A percentile compares a stretch with the other conserved stretches of the same genome.
phyloP scores from a whole-genome alignment of 2,329 filamentous ascomycete species.

The Fusarium palustre region DNA sequence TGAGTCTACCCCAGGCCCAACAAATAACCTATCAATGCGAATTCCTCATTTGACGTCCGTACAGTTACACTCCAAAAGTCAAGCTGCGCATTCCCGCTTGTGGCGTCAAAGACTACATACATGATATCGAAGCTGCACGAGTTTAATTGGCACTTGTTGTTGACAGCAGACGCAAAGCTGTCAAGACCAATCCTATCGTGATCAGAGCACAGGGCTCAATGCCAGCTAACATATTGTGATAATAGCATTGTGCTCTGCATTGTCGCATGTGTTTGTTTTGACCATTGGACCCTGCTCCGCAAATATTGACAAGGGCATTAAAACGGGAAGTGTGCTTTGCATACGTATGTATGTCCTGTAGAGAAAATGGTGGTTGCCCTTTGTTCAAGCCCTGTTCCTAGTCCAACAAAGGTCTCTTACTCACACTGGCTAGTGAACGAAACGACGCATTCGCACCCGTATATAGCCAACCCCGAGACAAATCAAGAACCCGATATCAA shows the following conservation, averaged over 20 bases:
- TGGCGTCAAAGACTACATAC: slow-evolving; percentile 16
- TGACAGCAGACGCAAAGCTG: not conserved
- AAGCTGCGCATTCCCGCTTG: slow-evolving; percentile 20
- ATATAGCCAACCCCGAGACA: not conserved
- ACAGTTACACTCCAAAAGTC: not conserved
- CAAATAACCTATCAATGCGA: slow-evolving; percentile 26
- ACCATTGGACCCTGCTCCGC: slow-evolving; percentile 7
- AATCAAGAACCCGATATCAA: not conserved
- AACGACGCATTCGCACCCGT: not conserved
- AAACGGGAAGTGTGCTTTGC: slow-evolving; percentile 8
- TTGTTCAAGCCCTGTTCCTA: slow-evolving; percentile 22
- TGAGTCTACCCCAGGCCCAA: slow-evolving; percentile 34
- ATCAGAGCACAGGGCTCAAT: not conserved
- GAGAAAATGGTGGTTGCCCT: slow-evolving; percentile 33
- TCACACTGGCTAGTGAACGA: slow-evolving; percentile 1
- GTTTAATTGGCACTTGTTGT: not conserved
- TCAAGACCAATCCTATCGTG: not conserved
- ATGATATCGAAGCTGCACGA: not conserved
- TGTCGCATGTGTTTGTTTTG: not conserved
- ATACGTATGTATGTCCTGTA: not conserved
- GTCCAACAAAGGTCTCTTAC: slow-evolving; percentile 12
- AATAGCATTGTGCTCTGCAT: not conserved
- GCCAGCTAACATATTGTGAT: not conserved
- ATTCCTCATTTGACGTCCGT: slow-evolving; percentile 5
- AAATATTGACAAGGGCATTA: slow-evolving; percentile 9